Percentiles rank a stretch among this genome's conserved stretches.
Evolutionary conservation across 2,329 filamentous ascomycete species (phyloP).

Genomic region (Colletotrichum sojae): DNA sequence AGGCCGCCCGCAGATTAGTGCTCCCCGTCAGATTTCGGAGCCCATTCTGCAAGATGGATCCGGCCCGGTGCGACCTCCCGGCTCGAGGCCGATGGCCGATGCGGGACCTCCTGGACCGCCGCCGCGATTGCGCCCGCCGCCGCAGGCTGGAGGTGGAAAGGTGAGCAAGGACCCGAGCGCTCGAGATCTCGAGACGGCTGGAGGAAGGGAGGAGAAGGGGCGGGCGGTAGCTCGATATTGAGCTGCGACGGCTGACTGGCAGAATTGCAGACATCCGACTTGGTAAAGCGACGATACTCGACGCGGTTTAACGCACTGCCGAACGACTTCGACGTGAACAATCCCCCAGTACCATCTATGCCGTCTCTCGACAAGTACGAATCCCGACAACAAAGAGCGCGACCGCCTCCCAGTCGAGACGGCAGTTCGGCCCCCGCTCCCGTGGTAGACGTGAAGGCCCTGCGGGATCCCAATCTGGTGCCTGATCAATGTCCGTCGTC

Average conservation of each 20-base stretch:
- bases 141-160: conserved; percentile 69
- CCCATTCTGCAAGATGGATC: conserved; percentile 67
- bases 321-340: conserved; percentile 76
- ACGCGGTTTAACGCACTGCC: conserved; percentile 88
- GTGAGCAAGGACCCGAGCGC: conserved; percentile 51
- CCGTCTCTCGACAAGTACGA: conserved; percentile 74
- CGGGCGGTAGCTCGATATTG: background rate
- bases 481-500: conserved; percentile 80
- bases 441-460: conserved; percentile 80
- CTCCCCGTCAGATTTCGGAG: conserved; percentile 73
- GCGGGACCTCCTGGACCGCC: conserved; percentile 32
- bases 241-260: conserved; percentile 5
- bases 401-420: conserved; percentile 67
- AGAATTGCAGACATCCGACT: conserved; percentile 74
- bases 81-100: conserved; percentile 41
- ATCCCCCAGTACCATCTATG: conserved; percentile 80
- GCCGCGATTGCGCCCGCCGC: conserved; percentile 54
- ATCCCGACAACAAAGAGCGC: conserved; percentile 61
- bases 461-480: conserved; percentile 84
- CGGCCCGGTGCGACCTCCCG: conserved; percentile 43
- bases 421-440: conserved; percentile 68
- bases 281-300: conserved; percentile 95
- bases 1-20: conserved; percentile 72
- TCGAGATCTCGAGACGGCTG: background rate
- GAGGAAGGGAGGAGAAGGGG: background rate